phyloP scores from a whole-genome alignment of 2,329 filamentous ascomycete species.

The Xylariales sp. region DNA sequence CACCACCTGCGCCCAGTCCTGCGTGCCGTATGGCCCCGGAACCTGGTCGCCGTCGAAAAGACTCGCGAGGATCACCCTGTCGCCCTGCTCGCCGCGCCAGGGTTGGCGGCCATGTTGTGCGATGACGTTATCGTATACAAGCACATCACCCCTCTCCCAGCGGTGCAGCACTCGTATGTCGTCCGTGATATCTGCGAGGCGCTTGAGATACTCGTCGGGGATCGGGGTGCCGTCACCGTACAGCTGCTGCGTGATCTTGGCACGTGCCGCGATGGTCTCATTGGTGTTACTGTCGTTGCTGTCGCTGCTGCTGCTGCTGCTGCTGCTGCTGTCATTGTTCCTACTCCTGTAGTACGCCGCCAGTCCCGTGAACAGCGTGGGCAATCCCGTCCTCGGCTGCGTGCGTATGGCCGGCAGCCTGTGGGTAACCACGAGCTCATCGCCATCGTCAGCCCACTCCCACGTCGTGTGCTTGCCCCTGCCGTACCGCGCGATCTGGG shows the following conservation, averaged over 20 bases:
- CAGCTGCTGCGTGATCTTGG: slow-evolving; percentile 31
- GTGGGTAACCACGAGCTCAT: not conserved
- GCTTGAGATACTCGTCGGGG: slow-evolving; percentile 37
- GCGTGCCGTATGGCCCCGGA: slow-evolving; percentile 36
- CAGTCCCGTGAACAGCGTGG: slow-evolving; percentile 40
- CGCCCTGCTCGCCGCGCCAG: slow-evolving; percentile 40
- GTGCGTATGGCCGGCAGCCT: slow-evolving; percentile 30
- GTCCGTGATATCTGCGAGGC: slow-evolving; percentile 39
- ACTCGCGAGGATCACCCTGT: slow-evolving; percentile 42
- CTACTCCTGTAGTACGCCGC: slow-evolving; percentile 41
- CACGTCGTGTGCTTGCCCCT: slow-evolving; percentile 40
- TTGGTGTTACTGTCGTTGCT: no score
- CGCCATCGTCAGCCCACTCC: slow-evolving; percentile 30
- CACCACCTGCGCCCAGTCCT: slow-evolving; percentile 41
- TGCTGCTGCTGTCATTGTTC: no score
- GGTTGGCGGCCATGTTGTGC: slow-evolving; percentile 44
- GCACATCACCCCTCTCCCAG: slow-evolving; percentile 41
- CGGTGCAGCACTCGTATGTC: slow-evolving; percentile 43
- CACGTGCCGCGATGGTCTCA: slow-evolving; percentile 14
- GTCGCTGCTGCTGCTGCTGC: no score
- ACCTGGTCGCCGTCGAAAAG: slow-evolving; percentile 39
- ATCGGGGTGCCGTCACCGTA: slow-evolving; percentile 43
- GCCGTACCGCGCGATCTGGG: slow-evolving; percentile 42
- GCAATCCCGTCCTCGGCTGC: slow-evolving; percentile 38
- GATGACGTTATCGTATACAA: slow-evolving; percentile 44